These are phyloP conservation scores for Rhizomucor miehei DNA, from an alignment of 371 early-diverging fungal genomes.

Conservation along the genomic window DNA sequence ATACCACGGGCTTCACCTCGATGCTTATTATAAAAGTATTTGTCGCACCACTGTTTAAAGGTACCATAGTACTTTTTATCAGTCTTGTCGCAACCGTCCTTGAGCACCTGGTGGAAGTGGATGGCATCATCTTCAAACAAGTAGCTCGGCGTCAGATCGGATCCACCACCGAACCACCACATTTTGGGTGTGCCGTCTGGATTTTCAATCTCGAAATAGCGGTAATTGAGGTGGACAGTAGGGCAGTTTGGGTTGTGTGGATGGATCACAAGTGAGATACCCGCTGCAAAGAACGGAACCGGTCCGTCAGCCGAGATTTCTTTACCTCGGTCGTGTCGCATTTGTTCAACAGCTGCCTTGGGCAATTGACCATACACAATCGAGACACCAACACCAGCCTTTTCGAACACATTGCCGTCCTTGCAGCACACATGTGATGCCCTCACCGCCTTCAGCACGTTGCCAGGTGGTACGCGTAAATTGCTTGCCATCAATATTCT, in stretches of 20 bases:
- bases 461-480: slow-evolving; percentile 81
- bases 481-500: slow-evolving; percentile 62
- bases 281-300: slow-evolving; percentile 83
- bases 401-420: slow-evolving; percentile 89
- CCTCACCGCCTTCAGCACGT: slow-evolving; percentile 83
- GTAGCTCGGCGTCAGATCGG: slow-evolving; percentile 81
- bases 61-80: slow-evolving; percentile 65
- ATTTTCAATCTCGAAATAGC: slow-evolving; percentile 91
- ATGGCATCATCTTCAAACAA: slow-evolving; percentile 77
- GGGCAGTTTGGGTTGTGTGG: slow-evolving; percentile 95
- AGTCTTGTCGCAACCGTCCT: slow-evolving; percentile 75
- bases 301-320: slow-evolving; percentile 47
- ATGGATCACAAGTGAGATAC: slow-evolving; percentile 91
- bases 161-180: slow-evolving; percentile 91
- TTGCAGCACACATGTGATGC: slow-evolving; percentile 91
- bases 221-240: slow-evolving; percentile 95
- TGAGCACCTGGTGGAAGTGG: slow-evolving; percentile 78
- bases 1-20: slow-evolving; percentile 81
- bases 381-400: slow-evolving; percentile 91
- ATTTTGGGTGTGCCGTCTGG: slow-evolving; percentile 58
- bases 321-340: slow-evolving; percentile 72
- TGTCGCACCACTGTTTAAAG: slow-evolving; percentile 86
- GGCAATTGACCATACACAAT: slow-evolving; percentile 77
- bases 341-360: slow-evolving; percentile 71
- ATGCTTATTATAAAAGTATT: slow-evolving; percentile 77